These are phyloP conservation scores for Ceratobasidium papillatum DNA, from an alignment of 1,284 basidiomycete genomes.

Conservation along the genomic window DNA sequence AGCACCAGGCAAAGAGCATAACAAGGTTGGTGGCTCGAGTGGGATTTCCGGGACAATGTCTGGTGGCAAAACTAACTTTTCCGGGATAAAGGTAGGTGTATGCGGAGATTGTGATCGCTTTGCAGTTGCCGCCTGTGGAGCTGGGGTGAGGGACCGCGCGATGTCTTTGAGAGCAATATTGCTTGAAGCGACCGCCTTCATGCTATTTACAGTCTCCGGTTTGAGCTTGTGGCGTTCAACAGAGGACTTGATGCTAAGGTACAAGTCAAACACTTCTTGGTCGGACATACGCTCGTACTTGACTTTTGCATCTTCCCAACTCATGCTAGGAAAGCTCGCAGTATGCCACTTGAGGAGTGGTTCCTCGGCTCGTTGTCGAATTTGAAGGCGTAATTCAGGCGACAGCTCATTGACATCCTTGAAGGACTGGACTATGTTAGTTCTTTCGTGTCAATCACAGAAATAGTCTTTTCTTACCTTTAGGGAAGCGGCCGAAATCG, in stretches of 20 bases:
- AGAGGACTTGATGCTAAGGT: neutral
- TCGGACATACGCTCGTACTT: conserved; percentile 8
- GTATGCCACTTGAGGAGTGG: conserved; percentile 13
- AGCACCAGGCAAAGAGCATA: conserved; percentile 3
- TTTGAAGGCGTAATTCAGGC: neutral
- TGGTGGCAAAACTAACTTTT: conserved; percentile 7
- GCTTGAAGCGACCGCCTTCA: neutral
- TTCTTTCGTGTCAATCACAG: neutral
- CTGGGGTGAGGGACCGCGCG: neutral
- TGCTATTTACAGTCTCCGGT: neutral
- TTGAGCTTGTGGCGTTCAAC: neutral
- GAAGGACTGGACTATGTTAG: neutral
- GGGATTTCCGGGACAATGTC: neutral
- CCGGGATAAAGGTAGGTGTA: neutral
- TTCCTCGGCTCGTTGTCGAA: conserved; percentile 9
- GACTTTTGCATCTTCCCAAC: conserved; percentile 8
- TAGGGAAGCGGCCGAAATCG: neutral
- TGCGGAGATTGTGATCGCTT: neutral
- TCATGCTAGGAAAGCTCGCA: conserved; percentile 8
- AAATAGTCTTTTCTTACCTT: conserved; percentile 1
- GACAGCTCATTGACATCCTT: conserved; percentile 2
- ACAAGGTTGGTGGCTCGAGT: neutral
- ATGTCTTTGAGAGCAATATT: neutral
- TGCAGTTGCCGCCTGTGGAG: neutral
- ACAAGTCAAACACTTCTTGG: conserved; percentile 23